Evolutionary conservation across 495 filamentous ascomycete species (phyloP).

Genomic region (Alectoria sarmentosa): DNA sequence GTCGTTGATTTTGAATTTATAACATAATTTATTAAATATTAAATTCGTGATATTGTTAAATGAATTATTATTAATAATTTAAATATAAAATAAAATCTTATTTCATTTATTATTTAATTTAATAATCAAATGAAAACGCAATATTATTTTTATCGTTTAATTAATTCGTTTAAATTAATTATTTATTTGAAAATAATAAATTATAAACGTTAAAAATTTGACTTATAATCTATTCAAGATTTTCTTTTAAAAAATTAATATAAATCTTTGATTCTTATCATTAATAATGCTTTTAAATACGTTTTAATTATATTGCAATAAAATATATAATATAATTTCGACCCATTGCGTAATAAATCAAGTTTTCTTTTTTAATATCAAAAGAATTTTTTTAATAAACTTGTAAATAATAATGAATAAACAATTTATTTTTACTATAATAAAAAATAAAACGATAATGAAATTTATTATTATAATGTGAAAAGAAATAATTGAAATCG

Average conservation of each 20-base stretch:
- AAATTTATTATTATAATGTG: conserved; percentile 4
- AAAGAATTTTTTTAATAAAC: not conserved
- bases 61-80: too few relatives aligned
- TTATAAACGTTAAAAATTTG: too few relatives aligned
- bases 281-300: too few relatives aligned
- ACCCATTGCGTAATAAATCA: not conserved
- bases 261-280: not conserved
- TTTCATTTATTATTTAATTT: too few relatives aligned
- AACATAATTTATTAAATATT: too few relatives aligned
- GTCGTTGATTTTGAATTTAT: too few relatives aligned
- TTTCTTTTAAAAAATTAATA: not conserved
- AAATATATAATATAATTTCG: not conserved
- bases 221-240: not conserved
- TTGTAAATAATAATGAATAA: conserved; percentile 9
- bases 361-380: not conserved
- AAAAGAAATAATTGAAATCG: not conserved
- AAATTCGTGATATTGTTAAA: too few relatives aligned
- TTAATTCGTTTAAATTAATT: too few relatives aligned
- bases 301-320: conserved; percentile 3
- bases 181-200: too few relatives aligned
- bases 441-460: not conserved
- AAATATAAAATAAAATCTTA: too few relatives aligned
- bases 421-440: not conserved
- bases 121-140: too few relatives aligned
- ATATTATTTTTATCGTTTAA: too few relatives aligned